Percentiles rank a stretch among this genome's conserved stretches.
Conservation (phyloP, 1,139 yeast genomes). For the Blastobotrys elegans region DNA sequence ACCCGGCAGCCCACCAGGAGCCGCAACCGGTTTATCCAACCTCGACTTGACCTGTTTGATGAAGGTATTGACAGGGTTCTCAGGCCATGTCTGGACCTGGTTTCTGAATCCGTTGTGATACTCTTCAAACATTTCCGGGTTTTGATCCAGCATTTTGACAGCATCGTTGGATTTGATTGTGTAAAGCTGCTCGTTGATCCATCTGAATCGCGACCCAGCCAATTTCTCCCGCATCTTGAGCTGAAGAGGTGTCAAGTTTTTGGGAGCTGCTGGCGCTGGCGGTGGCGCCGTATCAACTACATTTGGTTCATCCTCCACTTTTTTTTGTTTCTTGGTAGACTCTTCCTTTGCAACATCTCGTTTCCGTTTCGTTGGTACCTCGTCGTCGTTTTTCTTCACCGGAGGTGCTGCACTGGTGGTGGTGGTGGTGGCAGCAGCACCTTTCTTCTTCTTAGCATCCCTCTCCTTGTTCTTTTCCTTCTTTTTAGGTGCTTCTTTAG, state of each 20-base stretch:
- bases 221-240: constrained; percentile 93
- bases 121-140: constrained; percentile 87
- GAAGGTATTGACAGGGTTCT: constrained; percentile 89
- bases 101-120: constrained; percentile 93
- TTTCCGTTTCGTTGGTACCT: constrained; percentile 20
- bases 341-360: constrained; percentile 10
- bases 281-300: constrained; percentile 2
- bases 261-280: not conserved
- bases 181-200: constrained; percentile 95
- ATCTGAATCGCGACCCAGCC: constrained; percentile 90
- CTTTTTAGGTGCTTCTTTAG: constrained; percentile 26
- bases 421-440: constrained; percentile 10
- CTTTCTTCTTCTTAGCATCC: constrained; percentile 18
- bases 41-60: constrained; percentile 65
- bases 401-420: constrained; percentile 13
- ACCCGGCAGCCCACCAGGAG: constrained; percentile 89
- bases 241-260: constrained; percentile 72
- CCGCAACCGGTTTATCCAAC: constrained; percentile 64
- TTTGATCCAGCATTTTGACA: constrained; percentile 61
- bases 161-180: constrained; percentile 81
- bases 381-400: constrained; percentile 23
- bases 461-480: constrained; percentile 17
- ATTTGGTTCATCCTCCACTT: constrained; percentile 4
- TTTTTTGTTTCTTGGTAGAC: not conserved
- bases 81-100: constrained; percentile 97